Percentiles rank a stretch among this genome's conserved stretches.
phyloP scores from a whole-genome alignment of 176 grass and related monocot species.

The Pontederia paniculata region DNA sequence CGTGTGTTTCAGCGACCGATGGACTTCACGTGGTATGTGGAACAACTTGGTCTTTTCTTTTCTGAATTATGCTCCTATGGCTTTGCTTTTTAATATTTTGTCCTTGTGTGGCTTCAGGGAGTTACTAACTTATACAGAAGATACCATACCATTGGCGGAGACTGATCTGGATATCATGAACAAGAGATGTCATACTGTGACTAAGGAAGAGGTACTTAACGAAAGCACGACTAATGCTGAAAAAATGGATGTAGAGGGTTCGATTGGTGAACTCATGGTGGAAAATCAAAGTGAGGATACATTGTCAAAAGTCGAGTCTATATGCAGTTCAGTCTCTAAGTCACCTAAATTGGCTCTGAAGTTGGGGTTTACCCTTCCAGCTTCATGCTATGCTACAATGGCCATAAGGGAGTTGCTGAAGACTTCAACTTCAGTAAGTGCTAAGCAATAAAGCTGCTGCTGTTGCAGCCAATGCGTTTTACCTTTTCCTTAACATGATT shows the following conservation, averaged over 20 bases:
- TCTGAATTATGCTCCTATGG: too few species aligned
- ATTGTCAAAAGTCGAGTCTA: conserved; percentile 20
- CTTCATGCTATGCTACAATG: conserved; percentile 92
- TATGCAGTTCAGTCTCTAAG: conserved; percentile 26
- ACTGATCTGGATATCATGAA: conserved; percentile 67
- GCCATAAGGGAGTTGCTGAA: conserved; percentile 83
- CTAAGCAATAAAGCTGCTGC: neutral
- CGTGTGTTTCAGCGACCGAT: conserved; percentile 72
- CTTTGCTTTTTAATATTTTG: too few species aligned
- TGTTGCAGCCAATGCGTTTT: too few species aligned
- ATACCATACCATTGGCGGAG: conserved; percentile 51
- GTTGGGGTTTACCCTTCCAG: conserved; percentile 73
- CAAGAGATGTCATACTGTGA: conserved; percentile 29
- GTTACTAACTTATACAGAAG: conserved; percentile 62
- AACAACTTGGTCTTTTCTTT: neutral
- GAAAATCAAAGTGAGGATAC: conserved; percentile 10
- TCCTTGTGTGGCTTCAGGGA: conserved; percentile 24
- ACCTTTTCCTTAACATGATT: too few species aligned
- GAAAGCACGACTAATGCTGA: too few species aligned
- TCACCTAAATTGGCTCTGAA: conserved; percentile 59
- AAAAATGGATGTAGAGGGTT: conserved; percentile 16
- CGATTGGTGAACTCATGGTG: conserved; percentile 17
- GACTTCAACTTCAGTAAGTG: conserved; percentile 63
- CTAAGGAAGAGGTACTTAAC: conserved; percentile 27
- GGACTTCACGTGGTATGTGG: conserved; percentile 67